phyloP scores from a whole-genome alignment of 257 asterid species.

The Solanum medicagineum region DNA sequence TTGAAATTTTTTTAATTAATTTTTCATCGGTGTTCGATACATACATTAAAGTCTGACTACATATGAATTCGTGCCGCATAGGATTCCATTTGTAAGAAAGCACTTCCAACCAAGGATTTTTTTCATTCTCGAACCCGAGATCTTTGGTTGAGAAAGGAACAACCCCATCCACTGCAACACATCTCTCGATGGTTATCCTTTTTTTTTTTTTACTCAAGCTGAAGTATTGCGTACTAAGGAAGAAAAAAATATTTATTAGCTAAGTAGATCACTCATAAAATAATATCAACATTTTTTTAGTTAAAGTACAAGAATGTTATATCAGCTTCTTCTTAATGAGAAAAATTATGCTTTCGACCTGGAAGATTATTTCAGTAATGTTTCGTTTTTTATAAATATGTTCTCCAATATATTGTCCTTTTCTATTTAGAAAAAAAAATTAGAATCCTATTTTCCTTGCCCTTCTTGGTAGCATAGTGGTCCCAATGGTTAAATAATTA shows the following conservation, averaged over 20 bases:
- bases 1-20: no score
- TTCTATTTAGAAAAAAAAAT: neutral
- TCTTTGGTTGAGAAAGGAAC: no score
- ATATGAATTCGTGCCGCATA: no score
- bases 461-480: neutral
- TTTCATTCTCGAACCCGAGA: no score
- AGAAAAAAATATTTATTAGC: neutral
- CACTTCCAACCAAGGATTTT: no score
- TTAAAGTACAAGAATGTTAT: neutral
- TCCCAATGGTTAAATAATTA: neutral
- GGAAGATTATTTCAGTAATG: neutral
- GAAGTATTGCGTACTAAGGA: neutral
- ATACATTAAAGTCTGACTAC: no score
- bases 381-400: neutral
- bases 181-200: rapidly evolving
- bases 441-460: neutral
- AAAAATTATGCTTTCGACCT: neutral
- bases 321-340: neutral
- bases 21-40: no score
- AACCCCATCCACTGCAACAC: no score
- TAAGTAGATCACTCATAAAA: neutral
- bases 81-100: no score
- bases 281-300: neutral
- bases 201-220: neutral
- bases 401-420: neutral